phyloP scores from a whole-genome alignment of 1,284 basidiomycete genomes.

The Entoloma clypeatum region DNA sequence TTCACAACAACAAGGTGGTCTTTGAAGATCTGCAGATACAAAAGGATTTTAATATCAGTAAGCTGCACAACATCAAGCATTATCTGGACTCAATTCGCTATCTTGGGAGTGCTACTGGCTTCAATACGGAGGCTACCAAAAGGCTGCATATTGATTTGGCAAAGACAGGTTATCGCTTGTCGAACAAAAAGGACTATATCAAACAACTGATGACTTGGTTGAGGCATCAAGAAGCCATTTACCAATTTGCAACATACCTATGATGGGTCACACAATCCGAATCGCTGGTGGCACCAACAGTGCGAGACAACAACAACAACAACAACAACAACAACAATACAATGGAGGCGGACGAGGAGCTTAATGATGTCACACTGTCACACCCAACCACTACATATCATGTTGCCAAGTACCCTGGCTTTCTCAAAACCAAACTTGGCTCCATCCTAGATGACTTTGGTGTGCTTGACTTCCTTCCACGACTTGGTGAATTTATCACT shows the following conservation, averaged over 20 bases:
- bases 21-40: conserved; percentile 20
- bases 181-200: conserved; percentile 26
- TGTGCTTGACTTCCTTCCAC: conserved; percentile 4
- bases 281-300: too few relatives aligned
- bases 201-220: conserved; percentile 30
- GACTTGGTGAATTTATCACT: conserved; percentile 1
- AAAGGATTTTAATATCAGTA: conserved; percentile 28
- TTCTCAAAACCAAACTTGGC: not conserved
- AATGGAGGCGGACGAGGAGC: too few relatives aligned
- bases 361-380: not conserved
- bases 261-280: conserved; percentile 1
- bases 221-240: conserved; percentile 18
- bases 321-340: too few relatives aligned
- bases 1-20: conserved; percentile 24
- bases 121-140: conserved; percentile 28
- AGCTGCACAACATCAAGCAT: too few relatives aligned
- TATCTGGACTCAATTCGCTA: conserved; percentile 21
- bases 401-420: not conserved
- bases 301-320: too few relatives aligned
- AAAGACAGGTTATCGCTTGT: conserved; percentile 27
- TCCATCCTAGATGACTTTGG: not conserved
- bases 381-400: not conserved
- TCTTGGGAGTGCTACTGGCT: conserved; percentile 27
- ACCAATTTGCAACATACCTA: conserved; percentile 2
- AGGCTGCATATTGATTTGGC: conserved; percentile 27